Evolutionary conservation across 169 alveolate species (phyloP), one percentile per base, ranked within the genome.

Genomic region (Plasmodium gonderi): DNA sequence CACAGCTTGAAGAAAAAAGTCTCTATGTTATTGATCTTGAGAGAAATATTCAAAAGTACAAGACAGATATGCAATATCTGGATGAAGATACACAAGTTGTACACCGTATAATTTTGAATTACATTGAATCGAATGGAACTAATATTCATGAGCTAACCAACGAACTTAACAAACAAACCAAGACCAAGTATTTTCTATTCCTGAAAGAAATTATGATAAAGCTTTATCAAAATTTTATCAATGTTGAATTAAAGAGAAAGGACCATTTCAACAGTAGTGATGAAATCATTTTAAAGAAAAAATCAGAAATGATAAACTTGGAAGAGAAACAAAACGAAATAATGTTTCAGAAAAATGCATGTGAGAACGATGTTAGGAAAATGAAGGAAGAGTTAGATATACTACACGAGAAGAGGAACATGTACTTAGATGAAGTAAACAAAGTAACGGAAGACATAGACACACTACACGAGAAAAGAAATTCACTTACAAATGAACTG

Each of bases 131-230:
- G 26, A 33, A 75, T 23, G 45, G 38, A 51, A 51, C 23, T 74
- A 67, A 40, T 36, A 54, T 85, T n/a, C 44, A 85, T 5, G 74
- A 85, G n/a, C 47, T 85, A 40, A 23, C 45, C 12, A 40, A 54
- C n/a, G 51, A 75, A 85, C 31, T 85, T 44, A 54, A 7, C 65
- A 38, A 31, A 6, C 29, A 85, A 44, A 74, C 67, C 36, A 85
- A 85, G 45, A 85, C 92, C 31, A 74, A 47, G 4, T 67, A 75
- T 85, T 45, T 85, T 11, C 14, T 40, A 3, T 85, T 85, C 67
- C 64, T 85, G 2, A 85, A 74, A 54, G 85, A 85, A n/a, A 31
- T 85, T 44, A 60, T 85, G 51, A 77, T 74, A 42, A 75, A 42
- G 31, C 11, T 75, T 29, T 65, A 85, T 75, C 89, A 85, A 14